Evolutionary conservation across 805 yeast genomes (phyloP), one percentile per base, ranked within the genome.

Genomic region (Lachancea quebecensis): DNA sequence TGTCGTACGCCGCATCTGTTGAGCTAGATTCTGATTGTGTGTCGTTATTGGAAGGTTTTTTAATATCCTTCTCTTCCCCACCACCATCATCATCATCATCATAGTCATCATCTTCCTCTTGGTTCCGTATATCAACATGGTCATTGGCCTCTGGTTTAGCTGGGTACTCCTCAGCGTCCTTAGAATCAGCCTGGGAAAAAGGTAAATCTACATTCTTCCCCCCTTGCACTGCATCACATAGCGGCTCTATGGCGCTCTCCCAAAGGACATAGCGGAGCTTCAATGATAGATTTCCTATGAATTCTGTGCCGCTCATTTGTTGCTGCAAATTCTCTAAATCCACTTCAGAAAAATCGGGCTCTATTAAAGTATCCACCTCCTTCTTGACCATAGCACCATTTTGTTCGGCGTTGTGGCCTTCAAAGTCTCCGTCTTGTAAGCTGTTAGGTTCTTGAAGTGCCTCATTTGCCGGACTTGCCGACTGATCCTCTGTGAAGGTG

Each of bases 211-310:
- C 37, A n/a, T 27, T 15, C 33, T 14, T 33, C 10, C 27, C 28
- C 4, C 21, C 39, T 4, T 12, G 29, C 17, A 8, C 15, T 5
- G 7, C 8, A 16, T 52, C 50, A 34, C 49, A 62, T 18, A 58
- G 48, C 8, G 53, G 44, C 42, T 56, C 62, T 30, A 57, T 49
- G 7, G 59, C 89, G 57, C 77, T 79, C 54, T 84, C 90, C 78
- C 86, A 85, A 18, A 85, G 65, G 10, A 83, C 71, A 52, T 82
- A 83, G 50, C 91, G 68, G 17, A 83, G 64, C 50, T 78, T 83
- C 39, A 83, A 66, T 5, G 88, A 82, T 35, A 84, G 50, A 62
- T 79, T 66, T 59, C 82, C 70, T 1, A 77, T 66, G 8, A 77
- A 70, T 11, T 68, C 70, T 9, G 62, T 51, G 1, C 79, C 79